Evolutionary conservation across 345 rosid species (phyloP), one percentile per base, ranked within the genome.

Genomic region (Euphorbia peplus): DNA sequence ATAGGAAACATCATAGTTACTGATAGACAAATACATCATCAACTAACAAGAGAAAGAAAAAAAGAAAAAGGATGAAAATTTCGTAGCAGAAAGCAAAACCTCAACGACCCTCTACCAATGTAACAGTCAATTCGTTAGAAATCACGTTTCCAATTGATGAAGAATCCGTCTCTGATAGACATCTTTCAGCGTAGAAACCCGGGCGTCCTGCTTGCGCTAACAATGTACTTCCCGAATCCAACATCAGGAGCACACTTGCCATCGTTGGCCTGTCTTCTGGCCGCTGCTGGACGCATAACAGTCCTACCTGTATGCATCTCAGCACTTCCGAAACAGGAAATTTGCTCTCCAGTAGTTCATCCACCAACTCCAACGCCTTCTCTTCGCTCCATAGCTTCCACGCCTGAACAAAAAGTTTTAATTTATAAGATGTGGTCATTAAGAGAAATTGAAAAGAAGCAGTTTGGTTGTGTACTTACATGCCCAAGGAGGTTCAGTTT

Each of bases 281-380:
- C 0, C 46, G 58, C 71, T 84, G 89, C 82, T 87, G 91, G 19
- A 83, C 85, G 19, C 91, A 83, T 65, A 86, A 64, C 9, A 90
- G 79, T 61, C 86, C 90, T 0, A 86, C 79, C 16, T 83, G 85
- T 39, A 83, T 74, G 78, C 85, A 84, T 56, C 78, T 87, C 63
- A 47, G 30, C 16, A 76, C 75, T 69, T 86, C 85, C 9, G 74
- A 46, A 2, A 11, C 63, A 3, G 70, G 52, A 51, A 70, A 76
- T 29, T 13, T 73, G 70, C 9, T 70, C 75, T 5, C 77, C 58
- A 84, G 47, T 37, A 68, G 39, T 5, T 75, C 55, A 35, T 85
- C 88, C 21, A 79, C 72, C 7, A 79, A 18, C 22, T 79, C 78
- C 63, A 30, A 0, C 37, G 78, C 78, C 60, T 51, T 51, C 13